Conservation (phyloP, 2,329 filamentous ascomycete species). For the Lojkania enalia region DNA sequence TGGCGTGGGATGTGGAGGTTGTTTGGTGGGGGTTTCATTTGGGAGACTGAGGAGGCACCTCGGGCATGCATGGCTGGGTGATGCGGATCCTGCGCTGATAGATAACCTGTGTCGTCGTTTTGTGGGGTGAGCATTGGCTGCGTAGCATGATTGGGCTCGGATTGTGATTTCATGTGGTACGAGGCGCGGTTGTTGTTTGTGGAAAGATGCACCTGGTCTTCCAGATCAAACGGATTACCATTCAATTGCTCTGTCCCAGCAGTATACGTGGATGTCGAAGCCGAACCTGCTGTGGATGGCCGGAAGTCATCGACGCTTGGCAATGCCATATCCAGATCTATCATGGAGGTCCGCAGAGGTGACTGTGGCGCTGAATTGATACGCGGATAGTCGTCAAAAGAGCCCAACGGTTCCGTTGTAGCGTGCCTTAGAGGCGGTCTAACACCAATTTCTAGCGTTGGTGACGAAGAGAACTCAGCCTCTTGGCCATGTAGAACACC, state of each 20-base stretch:
- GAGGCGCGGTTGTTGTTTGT: slow-evolving; percentile 44
- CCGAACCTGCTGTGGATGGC: slow-evolving; percentile 49
- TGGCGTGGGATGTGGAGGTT: slow-evolving; percentile 27
- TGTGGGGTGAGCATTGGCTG: slow-evolving; percentile 43
- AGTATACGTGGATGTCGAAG: slow-evolving; percentile 38
- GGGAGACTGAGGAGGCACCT: slow-evolving; percentile 40
- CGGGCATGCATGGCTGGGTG: slow-evolving; percentile 38
- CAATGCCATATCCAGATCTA: slow-evolving; percentile 44
- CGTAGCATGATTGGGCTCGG: slow-evolving; percentile 44
- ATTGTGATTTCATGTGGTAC: slow-evolving; percentile 46
- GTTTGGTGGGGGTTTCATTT: slow-evolving; percentile 32
- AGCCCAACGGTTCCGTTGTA: slow-evolving; percentile 45
- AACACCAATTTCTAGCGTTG: slow-evolving; percentile 39
- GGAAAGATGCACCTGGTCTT: slow-evolving; percentile 48
- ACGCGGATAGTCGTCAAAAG: slow-evolving; percentile 45
- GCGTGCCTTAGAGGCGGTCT: slow-evolving; percentile 48
- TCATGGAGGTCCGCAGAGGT: slow-evolving; percentile 49
- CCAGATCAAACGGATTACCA: slow-evolving; percentile 55
- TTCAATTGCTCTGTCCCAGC: slow-evolving; percentile 45
- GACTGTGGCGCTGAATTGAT: slow-evolving; percentile 39
- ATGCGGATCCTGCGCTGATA: slow-evolving; percentile 32
- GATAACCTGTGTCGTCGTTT: slow-evolving; percentile 41
- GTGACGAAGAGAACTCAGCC: slow-evolving; percentile 28
- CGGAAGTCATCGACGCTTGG: slow-evolving; percentile 48
- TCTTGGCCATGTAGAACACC: slow-evolving; percentile 18